Conservation (phyloP, 1,284 basidiomycete genomes). For the Marasmius tenuissimus region DNA sequence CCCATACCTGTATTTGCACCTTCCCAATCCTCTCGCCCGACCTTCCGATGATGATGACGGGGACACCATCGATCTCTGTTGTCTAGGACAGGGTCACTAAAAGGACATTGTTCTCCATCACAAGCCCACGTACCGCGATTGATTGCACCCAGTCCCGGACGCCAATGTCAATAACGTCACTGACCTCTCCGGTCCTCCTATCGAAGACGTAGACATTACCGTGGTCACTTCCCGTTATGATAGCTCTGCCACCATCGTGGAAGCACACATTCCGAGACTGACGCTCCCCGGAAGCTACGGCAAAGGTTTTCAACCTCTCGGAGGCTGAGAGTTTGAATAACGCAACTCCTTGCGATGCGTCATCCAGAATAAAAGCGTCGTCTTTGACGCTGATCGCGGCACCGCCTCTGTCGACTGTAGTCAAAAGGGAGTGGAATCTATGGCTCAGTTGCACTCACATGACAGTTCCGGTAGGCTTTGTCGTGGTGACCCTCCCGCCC, state of each 20-base stretch:
- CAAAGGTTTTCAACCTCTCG: background rate
- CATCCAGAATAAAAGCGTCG: constrained; percentile 4
- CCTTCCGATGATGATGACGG: background rate
- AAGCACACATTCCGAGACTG: constrained; percentile 1
- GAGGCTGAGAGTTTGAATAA: constrained; percentile 1
- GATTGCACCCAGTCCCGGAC: background rate
- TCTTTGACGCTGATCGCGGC: constrained; percentile 3
- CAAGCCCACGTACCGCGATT: background rate
- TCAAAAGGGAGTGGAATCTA: background rate
- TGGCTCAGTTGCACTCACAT: background rate
- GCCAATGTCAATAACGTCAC: background rate
- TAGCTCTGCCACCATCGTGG: background rate
- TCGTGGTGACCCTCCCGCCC: background rate
- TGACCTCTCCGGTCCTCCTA: background rate
- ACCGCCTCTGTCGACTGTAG: background rate
- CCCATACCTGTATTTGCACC: constrained; percentile 2
- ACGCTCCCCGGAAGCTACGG: background rate
- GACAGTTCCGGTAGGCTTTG: constrained; percentile 1
- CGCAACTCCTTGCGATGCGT: constrained; percentile 2
- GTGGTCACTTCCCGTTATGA: background rate
- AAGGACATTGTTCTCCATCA: background rate
- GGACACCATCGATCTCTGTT: background rate
- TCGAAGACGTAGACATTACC: constrained; percentile 2
- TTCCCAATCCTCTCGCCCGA: constrained; percentile 1
- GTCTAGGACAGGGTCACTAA: background rate